phyloP scores from a whole-genome alignment of 202 grass and related monocot genomes.

The Alloteropsis angusta region DNA sequence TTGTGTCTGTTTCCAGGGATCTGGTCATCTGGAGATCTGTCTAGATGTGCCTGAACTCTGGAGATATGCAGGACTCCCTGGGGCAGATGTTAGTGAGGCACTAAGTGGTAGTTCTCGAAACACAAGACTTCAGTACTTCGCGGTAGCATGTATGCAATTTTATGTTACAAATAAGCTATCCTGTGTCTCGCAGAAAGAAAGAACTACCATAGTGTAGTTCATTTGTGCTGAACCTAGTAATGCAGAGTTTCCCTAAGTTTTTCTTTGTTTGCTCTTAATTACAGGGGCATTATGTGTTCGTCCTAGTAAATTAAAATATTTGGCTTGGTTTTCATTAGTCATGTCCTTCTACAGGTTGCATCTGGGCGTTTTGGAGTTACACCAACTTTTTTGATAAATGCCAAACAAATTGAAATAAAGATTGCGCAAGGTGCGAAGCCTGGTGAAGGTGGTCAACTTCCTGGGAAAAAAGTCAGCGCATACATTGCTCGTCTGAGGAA shows the following conservation, averaged over 20 bases:
- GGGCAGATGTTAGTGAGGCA: conserved; percentile 15
- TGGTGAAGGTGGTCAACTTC: conserved; percentile 96
- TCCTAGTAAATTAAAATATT: conserved; percentile 19
- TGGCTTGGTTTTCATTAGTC: conserved; percentile 23
- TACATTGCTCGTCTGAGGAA: conserved; percentile 97
- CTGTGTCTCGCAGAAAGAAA: background rate
- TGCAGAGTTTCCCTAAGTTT: background rate
- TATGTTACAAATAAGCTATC: background rate
- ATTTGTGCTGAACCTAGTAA: background rate
- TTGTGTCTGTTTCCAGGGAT: background rate
- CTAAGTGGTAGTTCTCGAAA: conserved; percentile 3
- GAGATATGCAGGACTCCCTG: background rate
- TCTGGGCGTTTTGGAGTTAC: conserved; percentile 99
- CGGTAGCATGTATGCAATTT: background rate
- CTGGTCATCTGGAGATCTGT: background rate
- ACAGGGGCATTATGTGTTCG: background rate
- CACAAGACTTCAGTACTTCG: conserved; percentile 2
- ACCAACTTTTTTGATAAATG: conserved; percentile 96
- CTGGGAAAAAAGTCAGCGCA: conserved; percentile 98
- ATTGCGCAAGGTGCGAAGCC: conserved; percentile 99
- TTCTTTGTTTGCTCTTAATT: conserved; percentile 5
- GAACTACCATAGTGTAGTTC: background rate
- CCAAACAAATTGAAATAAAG: conserved; percentile 92
- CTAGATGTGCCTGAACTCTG: background rate
- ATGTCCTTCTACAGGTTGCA: conserved; percentile 62